phyloP scores from a whole-genome alignment of 2,329 filamentous ascomycete species.

The Alternaria ethzedia region DNA sequence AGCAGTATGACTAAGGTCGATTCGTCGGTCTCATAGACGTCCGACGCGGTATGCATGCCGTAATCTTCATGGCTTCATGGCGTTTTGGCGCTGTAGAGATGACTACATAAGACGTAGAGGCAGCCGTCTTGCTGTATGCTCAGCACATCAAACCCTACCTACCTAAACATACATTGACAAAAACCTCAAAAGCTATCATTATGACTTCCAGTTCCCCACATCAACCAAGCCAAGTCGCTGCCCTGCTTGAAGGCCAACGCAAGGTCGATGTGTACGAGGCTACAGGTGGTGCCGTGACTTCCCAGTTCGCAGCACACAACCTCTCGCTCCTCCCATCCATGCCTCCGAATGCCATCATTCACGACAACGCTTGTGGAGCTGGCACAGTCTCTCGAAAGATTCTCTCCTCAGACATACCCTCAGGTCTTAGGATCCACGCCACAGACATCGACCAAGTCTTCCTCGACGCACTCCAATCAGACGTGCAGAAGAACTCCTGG shows the following conservation, averaged over 20 bases:
- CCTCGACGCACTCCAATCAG: slow-evolving; percentile 24
- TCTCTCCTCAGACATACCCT: slow-evolving; percentile 11
- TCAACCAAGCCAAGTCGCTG: slow-evolving; percentile 32
- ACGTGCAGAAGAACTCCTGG: slow-evolving; percentile 26
- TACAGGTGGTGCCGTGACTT: slow-evolving; percentile 36
- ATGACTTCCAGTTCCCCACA: slow-evolving; percentile 22
- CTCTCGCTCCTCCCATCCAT: slow-evolving; percentile 36
- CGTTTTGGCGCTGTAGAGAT: not conserved
- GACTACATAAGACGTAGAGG: not conserved
- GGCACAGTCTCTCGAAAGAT: slow-evolving; percentile 38
- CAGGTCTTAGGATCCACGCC: slow-evolving; percentile 34
- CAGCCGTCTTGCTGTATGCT: not conserved
- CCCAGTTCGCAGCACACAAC: slow-evolving; percentile 34
- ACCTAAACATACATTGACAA: not conserved
- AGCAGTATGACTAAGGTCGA: not conserved
- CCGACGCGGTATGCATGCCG: not conserved
- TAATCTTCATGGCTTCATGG: not conserved
- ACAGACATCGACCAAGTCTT: slow-evolving; percentile 41
- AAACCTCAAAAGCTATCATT: not conserved
- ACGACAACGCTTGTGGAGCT: slow-evolving; percentile 45
- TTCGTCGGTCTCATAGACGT: not conserved
- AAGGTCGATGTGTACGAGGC: slow-evolving; percentile 39
- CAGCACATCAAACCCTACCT: not conserved
- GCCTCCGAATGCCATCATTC: slow-evolving; percentile 33
- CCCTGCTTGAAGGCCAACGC: slow-evolving; percentile 26